A percentile compares a stretch with the other conserved stretches of the same genome.
Evolutionary conservation across 805 yeast genomes (phyloP).

Genomic region (Pichia membranifaciens): DNA sequence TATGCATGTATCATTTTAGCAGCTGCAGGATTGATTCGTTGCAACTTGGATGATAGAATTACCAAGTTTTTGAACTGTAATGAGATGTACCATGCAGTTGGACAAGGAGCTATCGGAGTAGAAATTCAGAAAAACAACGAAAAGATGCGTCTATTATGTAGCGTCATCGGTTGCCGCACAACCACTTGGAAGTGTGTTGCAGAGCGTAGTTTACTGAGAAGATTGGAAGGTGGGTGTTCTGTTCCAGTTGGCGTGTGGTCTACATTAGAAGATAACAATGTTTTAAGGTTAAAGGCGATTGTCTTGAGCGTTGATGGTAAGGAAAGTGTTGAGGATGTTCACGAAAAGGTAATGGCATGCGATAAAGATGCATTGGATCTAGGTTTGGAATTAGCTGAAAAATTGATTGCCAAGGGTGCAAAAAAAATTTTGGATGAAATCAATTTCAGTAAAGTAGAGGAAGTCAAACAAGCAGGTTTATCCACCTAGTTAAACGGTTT

Average conservation of each 20-base stretch:
- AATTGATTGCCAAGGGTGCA: constrained; percentile 71
- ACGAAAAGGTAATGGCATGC: constrained; percentile 31
- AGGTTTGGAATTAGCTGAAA: constrained; percentile 65
- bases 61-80: constrained; percentile 64
- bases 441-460: constrained; percentile 59
- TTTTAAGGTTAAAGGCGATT: constrained; percentile 55
- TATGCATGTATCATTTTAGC: constrained; percentile 75
- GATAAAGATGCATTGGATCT: constrained; percentile 59
- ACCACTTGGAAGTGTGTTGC: constrained; percentile 76
- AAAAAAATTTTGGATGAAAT: constrained; percentile 74
- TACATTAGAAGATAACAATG: constrained; percentile 34
- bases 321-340: constrained; percentile 54
- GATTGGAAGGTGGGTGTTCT: constrained; percentile 95
- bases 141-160: constrained; percentile 51
- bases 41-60: constrained; percentile 69
- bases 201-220: constrained; percentile 80
- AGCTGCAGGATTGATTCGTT: constrained; percentile 81
- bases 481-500: constrained; percentile 10
- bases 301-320: constrained; percentile 84
- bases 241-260: constrained; percentile 92
- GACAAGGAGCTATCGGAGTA: constrained; percentile 97
- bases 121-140: constrained; percentile 75
- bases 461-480: constrained; percentile 33
- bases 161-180: constrained; percentile 56
- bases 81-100: constrained; percentile 92